These are phyloP conservation scores for Dictyostelium intermedium DNA, from an alignment of 78 protist genomes.

Conservation along the genomic window DNA sequence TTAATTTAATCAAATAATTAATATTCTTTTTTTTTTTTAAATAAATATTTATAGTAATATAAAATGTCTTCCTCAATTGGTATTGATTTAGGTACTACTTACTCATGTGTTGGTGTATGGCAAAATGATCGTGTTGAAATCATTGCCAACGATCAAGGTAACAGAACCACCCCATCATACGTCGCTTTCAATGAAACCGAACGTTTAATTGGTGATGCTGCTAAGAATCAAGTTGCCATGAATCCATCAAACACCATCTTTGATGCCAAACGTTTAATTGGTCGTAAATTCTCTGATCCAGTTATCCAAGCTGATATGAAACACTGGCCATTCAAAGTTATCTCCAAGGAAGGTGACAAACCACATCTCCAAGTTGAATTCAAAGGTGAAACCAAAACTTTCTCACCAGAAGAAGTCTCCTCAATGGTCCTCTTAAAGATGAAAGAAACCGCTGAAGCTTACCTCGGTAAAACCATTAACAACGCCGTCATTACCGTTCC, in stretches of 20 bases:
- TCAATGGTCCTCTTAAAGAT: constrained; percentile 95
- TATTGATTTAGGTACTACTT: constrained; percentile 97
- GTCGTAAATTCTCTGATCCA: constrained; percentile 84
- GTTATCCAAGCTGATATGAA: constrained; percentile 90
- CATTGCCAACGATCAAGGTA: constrained; percentile 98
- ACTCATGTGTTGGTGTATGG: constrained; percentile 95
- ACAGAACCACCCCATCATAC: constrained; percentile 97
- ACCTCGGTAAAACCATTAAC: constrained; percentile 87
- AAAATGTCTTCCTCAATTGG: constrained; percentile 85
- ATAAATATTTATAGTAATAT: neutral
- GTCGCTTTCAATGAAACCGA: constrained; percentile 97
- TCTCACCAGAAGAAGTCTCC: constrained; percentile 92
- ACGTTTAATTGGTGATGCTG: constrained; percentile 97
- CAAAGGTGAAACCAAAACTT: constrained; percentile 83
- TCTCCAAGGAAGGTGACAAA: constrained; percentile 65
- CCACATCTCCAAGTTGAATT: constrained; percentile 85
- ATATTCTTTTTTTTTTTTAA: too few species aligned
- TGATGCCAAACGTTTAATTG: constrained; percentile 97
- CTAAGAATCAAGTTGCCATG: constrained; percentile 96
- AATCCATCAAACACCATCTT: constrained; percentile 98
- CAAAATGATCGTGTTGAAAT: constrained; percentile 94
- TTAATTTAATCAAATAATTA: too few species aligned
- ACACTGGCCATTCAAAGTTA: constrained; percentile 93
- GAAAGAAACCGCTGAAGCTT: constrained; percentile 94
- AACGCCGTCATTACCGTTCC: constrained; percentile 96